These are phyloP conservation scores for Pilasporangium apinafurcum DNA, from an alignment of 352 stramenopile genomes.

Conservation along the genomic window DNA sequence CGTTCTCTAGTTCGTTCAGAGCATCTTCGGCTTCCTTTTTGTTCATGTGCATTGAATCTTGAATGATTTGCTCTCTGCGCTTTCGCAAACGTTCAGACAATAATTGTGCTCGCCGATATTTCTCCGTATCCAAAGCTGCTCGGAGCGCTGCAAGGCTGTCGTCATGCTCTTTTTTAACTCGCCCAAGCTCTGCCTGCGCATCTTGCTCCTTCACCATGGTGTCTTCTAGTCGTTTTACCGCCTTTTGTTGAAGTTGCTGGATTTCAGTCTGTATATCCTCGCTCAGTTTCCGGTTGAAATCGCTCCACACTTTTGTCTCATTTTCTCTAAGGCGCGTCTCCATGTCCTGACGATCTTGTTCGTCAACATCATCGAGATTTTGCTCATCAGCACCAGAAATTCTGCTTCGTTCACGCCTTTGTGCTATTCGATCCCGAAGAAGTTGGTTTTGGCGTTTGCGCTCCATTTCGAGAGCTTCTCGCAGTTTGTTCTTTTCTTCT, in stretches of 20 bases:
- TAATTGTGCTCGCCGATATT: constrained; percentile 14
- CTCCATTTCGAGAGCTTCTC: constrained; percentile 13
- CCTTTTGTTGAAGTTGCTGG: constrained; percentile 12
- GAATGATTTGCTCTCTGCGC: not conserved
- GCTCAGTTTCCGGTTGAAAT: not conserved
- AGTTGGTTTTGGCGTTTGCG: constrained; percentile 18
- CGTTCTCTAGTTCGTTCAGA: not conserved
- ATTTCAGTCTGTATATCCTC: not conserved
- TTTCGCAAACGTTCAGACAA: constrained; percentile 12
- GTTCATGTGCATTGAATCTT: not conserved
- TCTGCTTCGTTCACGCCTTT: constrained; percentile 7
- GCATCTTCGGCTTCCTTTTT: not conserved
- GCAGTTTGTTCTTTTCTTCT: constrained; percentile 9
- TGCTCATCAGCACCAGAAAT: not conserved
- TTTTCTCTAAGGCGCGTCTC: constrained; percentile 1
- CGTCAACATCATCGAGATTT: constrained; percentile 2
- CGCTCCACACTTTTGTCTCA: not conserved
- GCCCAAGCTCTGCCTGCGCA: constrained; percentile 18
- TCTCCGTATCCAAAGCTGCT: constrained; percentile 9
- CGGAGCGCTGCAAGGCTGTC: constrained; percentile 13
- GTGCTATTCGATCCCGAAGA: constrained; percentile 16
- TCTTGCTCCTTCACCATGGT: constrained; percentile 6
- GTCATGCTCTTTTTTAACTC: constrained; percentile 17
- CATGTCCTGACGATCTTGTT: not conserved
- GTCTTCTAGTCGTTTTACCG: constrained; percentile 5